A percentile compares a stretch with the other conserved stretches of the same genome.
Conservation (phyloP, 345 rosid genomes). For the Eutrema yunnanense region DNA sequence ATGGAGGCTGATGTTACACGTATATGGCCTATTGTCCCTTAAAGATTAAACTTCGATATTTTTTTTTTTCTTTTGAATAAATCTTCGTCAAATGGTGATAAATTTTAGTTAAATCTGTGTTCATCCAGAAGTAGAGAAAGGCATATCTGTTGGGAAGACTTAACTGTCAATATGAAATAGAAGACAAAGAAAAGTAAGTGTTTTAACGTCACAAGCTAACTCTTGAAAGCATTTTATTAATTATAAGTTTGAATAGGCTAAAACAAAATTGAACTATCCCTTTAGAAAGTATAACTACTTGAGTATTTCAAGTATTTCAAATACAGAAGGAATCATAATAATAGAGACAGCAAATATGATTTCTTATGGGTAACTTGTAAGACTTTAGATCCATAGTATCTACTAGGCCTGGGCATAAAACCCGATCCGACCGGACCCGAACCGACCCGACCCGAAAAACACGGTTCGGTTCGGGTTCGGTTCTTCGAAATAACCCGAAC, state of each 20-base stretch:
- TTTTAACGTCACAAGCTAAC: slow-evolving; percentile 8
- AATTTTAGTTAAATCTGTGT: not conserved
- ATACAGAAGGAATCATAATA: slow-evolving; percentile 9
- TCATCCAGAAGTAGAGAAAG: not conserved
- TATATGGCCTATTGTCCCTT: not conserved
- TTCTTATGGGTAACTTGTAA: slow-evolving; percentile 6
- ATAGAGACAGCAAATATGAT: not conserved
- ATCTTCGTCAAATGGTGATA: not conserved
- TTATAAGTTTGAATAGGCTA: not conserved
- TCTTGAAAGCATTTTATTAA: not conserved
- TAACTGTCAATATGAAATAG: not conserved
- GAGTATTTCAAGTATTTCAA: not conserved
- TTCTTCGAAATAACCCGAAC: no score
- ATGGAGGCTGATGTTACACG: slow-evolving; percentile 17
- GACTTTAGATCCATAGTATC: slow-evolving; percentile 4
- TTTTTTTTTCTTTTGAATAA: not conserved
- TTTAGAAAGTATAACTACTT: not conserved
- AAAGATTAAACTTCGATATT: not conserved
- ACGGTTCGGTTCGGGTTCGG: no score
- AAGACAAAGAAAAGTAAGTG: not conserved
- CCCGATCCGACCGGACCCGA: no score
- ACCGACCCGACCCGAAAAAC: no score
- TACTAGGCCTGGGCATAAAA: no score
- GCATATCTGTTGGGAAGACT: not conserved
- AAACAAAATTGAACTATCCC: not conserved